These are phyloP conservation scores for Penium margaritaceum DNA, from an alignment of 139 green algal species.

Conservation along the genomic window DNA sequence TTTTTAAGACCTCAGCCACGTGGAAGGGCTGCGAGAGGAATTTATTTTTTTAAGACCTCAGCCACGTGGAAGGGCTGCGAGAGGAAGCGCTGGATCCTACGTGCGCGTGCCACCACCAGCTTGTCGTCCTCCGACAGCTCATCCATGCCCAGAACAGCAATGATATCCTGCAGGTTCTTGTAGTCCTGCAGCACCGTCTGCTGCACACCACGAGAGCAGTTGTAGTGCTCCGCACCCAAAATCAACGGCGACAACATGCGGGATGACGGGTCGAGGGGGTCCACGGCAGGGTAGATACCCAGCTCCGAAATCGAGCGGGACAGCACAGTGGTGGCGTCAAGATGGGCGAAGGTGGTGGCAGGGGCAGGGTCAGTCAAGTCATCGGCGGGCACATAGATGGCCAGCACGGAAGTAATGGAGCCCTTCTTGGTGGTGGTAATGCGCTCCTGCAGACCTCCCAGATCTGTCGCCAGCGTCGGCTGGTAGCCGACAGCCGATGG, in stretches of 20 bases:
- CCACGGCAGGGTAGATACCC: constrained; percentile 97
- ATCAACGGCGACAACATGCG: constrained; percentile 90
- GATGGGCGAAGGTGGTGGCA: constrained; percentile 89
- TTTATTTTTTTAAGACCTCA: constrained; percentile 98
- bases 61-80: constrained; percentile 96
- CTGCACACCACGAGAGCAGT: constrained; percentile 83
- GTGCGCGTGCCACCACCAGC: constrained; percentile 85
- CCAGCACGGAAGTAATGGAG: too few relatives aligned
- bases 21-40: too few relatives aligned
- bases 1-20: too few relatives aligned
- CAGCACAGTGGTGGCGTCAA: constrained; percentile 97
- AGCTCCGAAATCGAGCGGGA: constrained; percentile 92
- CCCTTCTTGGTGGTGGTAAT: too few relatives aligned
- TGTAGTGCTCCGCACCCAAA: constrained; percentile 91
- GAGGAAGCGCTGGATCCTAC: constrained; percentile 97
- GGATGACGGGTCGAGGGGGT: constrained; percentile 95
- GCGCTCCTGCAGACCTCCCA: too few relatives aligned
- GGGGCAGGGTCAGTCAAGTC: too few relatives aligned
- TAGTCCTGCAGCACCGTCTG: constrained; percentile 83
- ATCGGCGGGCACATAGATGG: too few relatives aligned
- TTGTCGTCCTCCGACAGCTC: constrained; percentile 98
- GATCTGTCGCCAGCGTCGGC: too few relatives aligned
- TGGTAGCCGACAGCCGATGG: too few relatives aligned
- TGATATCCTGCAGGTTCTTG: constrained; percentile 86
- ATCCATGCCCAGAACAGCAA: constrained; percentile 99